Evolutionary conservation across 2,329 filamentous ascomycete species (phyloP), one percentile per base, ranked within the genome.

Genomic region (Apiospora pterosperma): DNA sequence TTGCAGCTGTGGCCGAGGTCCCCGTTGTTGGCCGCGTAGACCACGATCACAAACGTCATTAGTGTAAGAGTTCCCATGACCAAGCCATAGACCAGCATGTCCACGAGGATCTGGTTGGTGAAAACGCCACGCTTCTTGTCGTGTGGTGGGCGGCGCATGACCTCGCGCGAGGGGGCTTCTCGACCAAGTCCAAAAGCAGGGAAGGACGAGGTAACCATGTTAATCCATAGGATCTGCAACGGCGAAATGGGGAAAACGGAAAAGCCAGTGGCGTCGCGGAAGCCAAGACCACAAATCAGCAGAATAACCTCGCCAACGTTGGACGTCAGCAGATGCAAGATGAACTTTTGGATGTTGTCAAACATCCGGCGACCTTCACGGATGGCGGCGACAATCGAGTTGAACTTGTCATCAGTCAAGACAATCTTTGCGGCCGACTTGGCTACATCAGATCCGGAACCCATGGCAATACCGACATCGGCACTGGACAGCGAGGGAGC

Each of bases 221-320:
- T 97, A 76, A 97, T 92, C 93, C 92, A 97, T 65, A 97, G 85
- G 67, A 97, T 95, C 71, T 97, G 90, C 12, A 97, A 88, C 0
- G 93, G 92, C 0, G 92, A 88, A 55, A 97, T 86, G 5, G 93
- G 93, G 76, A 96, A 97, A 11, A 97, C 92, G 0, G 92, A 96
- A 66, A 92, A 84, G 10, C 86, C 84, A 11, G 82, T 80, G 2
- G 77, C 69, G 73, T 97, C 93, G 72, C 93, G 91, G 80, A 97
- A 96, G 0, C 84, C 90, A 4, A 97, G 86, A 62, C 93, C 93
- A 42, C 93, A 89, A 31, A 97, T 87, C 19, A 97, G 82, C 1
- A 92, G 89, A 67, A 92, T 89, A 8, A 94, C 93, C 74, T 96
- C 91, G 38, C 91, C 92, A 52, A 96, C 90, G 74, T 97, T 96